These are phyloP conservation scores for Cordia subcordata DNA, from an alignment of 257 asterid genomes.

Conservation along the genomic window DNA sequence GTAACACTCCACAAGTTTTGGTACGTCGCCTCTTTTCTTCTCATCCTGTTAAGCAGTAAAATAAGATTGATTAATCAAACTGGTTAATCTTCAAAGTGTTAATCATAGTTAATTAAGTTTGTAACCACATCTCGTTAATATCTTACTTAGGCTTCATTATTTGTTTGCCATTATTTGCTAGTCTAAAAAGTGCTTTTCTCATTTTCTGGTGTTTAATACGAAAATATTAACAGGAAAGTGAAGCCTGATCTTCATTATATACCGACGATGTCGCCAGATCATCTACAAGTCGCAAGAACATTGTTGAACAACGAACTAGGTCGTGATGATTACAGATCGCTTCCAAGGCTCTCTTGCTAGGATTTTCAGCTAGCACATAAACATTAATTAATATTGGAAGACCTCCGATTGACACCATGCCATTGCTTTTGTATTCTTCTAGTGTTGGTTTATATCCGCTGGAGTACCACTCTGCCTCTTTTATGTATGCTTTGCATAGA, in stretches of 20 bases:
- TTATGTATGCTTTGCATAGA: conserved; percentile 13
- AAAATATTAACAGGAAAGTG: conserved; percentile 3
- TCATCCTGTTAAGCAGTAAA: conserved; percentile 27
- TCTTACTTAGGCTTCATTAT: no score
- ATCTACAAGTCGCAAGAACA: no score
- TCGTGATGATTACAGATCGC: conserved; percentile 8
- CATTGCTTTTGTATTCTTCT: no score
- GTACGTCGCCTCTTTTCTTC: conserved; percentile 14
- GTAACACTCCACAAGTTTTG: conserved; percentile 16
- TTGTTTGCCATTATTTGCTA: no score
- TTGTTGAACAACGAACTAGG: no score
- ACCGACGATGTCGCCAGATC: no score
- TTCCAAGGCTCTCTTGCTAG: conserved; percentile 9
- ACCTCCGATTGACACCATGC: no score
- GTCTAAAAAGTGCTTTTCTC: conserved; percentile 27
- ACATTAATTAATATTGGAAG: not conserved
- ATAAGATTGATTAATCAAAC: not conserved
- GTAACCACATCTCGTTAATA: no score
- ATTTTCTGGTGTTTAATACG: conserved; percentile 32
- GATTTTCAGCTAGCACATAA: not conserved
- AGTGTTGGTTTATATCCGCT: no score
- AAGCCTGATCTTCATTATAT: not conserved
- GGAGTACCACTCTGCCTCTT: conserved; percentile 32
- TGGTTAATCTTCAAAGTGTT: no score
- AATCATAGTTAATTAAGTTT: no score